A percentile compares a stretch with the other conserved stretches of the same genome.
phyloP scores from a whole-genome alignment of 768 basidiomycete species.

The Boletales sp. region DNA sequence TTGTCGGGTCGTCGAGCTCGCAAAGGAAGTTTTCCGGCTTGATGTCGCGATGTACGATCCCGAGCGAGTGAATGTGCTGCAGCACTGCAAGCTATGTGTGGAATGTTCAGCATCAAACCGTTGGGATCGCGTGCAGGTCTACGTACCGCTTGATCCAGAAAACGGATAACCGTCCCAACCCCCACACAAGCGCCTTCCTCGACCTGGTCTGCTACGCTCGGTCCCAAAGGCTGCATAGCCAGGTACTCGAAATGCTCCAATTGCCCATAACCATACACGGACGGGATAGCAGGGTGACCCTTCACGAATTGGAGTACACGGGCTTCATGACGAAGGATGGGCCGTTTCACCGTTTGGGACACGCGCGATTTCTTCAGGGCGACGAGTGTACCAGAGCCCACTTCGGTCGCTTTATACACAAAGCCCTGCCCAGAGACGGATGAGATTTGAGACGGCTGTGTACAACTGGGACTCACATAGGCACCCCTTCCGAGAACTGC shows the following conservation, averaged over 20 bases:
- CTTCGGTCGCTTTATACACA: background rate
- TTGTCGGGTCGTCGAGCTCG: constrained; percentile 19
- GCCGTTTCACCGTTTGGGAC: constrained; percentile 26
- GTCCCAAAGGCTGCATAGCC: constrained; percentile 20
- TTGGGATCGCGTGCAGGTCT: background rate
- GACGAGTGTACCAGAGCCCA: background rate
- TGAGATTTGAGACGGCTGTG: background rate
- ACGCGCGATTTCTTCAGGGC: constrained; percentile 35
- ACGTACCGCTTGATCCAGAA: background rate
- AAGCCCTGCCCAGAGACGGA: background rate
- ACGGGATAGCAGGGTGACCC: constrained; percentile 32
- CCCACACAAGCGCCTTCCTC: constrained; percentile 12
- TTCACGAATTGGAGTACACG: constrained; percentile 24
- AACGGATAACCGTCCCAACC: constrained; percentile 18
- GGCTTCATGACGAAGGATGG: constrained; percentile 28
- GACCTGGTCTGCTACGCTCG: constrained; percentile 12
- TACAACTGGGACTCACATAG: background rate
- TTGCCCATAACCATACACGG: constrained; percentile 29
- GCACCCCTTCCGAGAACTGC: background rate
- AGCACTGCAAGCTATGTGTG: background rate
- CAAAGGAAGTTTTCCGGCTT: constrained; percentile 35
- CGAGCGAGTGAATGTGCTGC: constrained; percentile 1
- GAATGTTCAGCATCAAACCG: background rate
- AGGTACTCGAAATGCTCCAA: constrained; percentile 35
- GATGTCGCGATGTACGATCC: constrained; percentile 37